A percentile compares a stretch with the other conserved stretches of the same genome.
These are phyloP conservation scores for Panaeolus cyanescens DNA, from an alignment of 768 basidiomycete species.

Conservation along the genomic window DNA sequence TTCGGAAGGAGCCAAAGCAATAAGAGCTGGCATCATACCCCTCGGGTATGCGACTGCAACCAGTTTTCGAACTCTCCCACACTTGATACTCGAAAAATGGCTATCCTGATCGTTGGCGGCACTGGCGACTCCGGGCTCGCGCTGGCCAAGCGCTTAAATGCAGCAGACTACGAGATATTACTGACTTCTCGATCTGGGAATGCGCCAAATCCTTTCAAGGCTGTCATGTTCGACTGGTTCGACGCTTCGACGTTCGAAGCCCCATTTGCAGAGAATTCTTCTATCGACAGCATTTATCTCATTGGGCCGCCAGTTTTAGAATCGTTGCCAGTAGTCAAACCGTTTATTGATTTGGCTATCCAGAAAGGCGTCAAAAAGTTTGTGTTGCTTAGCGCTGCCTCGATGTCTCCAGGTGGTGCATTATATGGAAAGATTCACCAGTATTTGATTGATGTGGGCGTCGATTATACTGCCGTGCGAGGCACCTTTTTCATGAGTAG, in stretches of 20 bases:
- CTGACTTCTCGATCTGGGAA: slow-evolving; percentile 26
- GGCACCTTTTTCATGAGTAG: slow-evolving; percentile 25
- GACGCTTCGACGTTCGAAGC: slow-evolving; percentile 10
- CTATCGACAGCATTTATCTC: slow-evolving; percentile 33
- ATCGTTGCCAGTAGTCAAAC: slow-evolving; percentile 17
- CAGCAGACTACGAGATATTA: slow-evolving; percentile 21
- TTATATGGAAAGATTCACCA: slow-evolving; percentile 21
- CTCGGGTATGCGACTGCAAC: neutral
- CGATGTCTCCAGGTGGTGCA: slow-evolving; percentile 9
- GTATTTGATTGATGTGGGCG: slow-evolving; percentile 17
- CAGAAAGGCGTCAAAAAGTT: slow-evolving; percentile 28
- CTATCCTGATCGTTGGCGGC: slow-evolving; percentile 34
- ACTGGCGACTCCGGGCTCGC: slow-evolving; percentile 29
- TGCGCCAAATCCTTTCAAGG: slow-evolving; percentile 27
- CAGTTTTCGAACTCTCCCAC: no score
- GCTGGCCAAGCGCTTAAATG: slow-evolving; percentile 23
- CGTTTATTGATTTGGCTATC: slow-evolving; percentile 30
- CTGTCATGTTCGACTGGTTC: slow-evolving; percentile 31
- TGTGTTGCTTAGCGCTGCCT: slow-evolving; percentile 25
- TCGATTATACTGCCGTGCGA: slow-evolving; percentile 25
- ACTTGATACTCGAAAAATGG: slow-evolving; percentile 17
- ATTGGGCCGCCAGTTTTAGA: slow-evolving; percentile 24
- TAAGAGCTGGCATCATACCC: neutral
- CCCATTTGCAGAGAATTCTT: slow-evolving; percentile 4
- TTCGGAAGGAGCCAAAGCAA: neutral